Percentiles rank a stretch among this genome's conserved stretches.
Conservation (phyloP, 345 rosid genomes). For the Limnanthes douglasii region DNA sequence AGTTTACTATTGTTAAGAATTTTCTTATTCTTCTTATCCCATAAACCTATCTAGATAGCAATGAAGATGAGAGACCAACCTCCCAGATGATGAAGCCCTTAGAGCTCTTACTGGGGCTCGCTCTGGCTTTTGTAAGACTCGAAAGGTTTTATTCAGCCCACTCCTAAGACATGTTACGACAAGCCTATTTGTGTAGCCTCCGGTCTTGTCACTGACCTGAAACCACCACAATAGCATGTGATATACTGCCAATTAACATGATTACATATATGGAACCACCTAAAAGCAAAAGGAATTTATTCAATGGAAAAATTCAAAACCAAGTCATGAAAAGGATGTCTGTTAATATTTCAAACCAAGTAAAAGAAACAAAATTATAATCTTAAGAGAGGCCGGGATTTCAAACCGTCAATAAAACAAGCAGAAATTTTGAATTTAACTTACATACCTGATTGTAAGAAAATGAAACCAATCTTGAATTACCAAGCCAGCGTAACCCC, state of each 20-base stretch:
- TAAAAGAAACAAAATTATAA: background rate
- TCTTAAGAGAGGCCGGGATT: background rate
- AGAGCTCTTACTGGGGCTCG: slow-evolving; percentile 92
- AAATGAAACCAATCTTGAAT: slow-evolving; percentile 91
- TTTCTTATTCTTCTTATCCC: too few species aligned
- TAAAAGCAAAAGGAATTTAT: slow-evolving; percentile 4
- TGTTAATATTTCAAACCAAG: background rate
- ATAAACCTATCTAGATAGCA: background rate
- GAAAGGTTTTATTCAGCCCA: slow-evolving; percentile 79
- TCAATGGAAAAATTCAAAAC: background rate
- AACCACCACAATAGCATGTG: slow-evolving; percentile 9
- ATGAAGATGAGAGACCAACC: slow-evolving; percentile 25
- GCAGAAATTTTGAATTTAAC: slow-evolving; percentile 2
- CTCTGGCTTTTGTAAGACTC: slow-evolving; percentile 92
- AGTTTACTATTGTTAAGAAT: too few species aligned
- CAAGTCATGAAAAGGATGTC: background rate
- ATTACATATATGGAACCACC: slow-evolving; percentile 2
- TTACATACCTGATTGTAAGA: slow-evolving; percentile 56
- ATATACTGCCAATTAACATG: slow-evolving; percentile 3
- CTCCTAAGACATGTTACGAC: slow-evolving; percentile 91
- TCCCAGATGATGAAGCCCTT: slow-evolving; percentile 96
- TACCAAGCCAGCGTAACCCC: slow-evolving; percentile 97
- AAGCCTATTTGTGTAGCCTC: slow-evolving; percentile 84
- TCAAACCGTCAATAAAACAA: slow-evolving; percentile 1
- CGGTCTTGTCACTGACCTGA: slow-evolving; percentile 83